Base-by-base conservation (phyloP, 257 asterid species). In the Anisodus acutangulus region DNA sequence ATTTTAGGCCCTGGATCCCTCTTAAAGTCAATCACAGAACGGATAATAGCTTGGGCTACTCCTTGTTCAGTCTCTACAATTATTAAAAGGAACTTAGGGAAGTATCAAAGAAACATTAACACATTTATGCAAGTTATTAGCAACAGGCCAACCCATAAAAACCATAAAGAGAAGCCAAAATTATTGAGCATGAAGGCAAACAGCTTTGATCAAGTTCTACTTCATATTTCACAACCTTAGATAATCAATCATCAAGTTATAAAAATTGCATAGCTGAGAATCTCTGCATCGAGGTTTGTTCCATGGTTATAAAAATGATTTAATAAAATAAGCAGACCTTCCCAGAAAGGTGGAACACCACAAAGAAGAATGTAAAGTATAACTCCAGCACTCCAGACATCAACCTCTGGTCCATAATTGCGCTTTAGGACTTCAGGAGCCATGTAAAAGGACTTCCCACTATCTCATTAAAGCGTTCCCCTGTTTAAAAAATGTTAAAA, bases 341-440 rank as follows among this genome's bases (percentile, higher is more conserved):
- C 97, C 97, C 97, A 92, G 86, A 93, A 93, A 8, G 97, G 97
- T 66, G 97, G 97, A 80, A 90, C 97, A 63, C 97, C 97, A 85
- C 97, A 92, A 62, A 92, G 91, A 66, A 92, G 90, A 87, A 92
- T 92, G 85, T 93, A 91, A 53, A 91, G 90, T 85, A 93, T 89
- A 81, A 91, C 95, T 58, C 97, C 97, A 81, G 94, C 95, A 85
- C 97, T 93, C 97, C 97, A 93, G 63, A 91, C 87, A 78, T 93
- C 97, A 78, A 93, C 87, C 86, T 93, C 95, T 19, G 90, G 95
- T 8, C 97, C 97, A 49, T 93, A 93, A 54, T 91, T 91, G 12
- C 95, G 93, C 85, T 92, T 93, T 55, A 93, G 86, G 80, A 93
- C 95, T 88, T 92, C 97, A 0, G 97, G 94, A 82, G 94, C 94